A percentile compares a stretch with the other conserved stretches of the same genome.
phyloP scores from a whole-genome alignment of 805 yeast species.

The Sugiyamaella boreocaroliniensis region DNA sequence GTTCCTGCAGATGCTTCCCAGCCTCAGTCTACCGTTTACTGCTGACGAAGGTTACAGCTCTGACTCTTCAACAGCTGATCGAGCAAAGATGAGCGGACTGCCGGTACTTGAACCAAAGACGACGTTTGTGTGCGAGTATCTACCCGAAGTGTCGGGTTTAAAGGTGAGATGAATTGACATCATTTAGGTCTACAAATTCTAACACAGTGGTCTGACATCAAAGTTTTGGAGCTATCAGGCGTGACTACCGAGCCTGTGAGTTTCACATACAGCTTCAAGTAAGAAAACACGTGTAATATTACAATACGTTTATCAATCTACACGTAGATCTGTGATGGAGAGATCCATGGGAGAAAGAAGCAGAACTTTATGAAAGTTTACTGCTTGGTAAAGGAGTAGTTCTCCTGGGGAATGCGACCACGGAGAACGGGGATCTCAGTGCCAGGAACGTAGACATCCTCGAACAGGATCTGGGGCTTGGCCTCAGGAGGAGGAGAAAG shows the following conservation, averaged over 20 bases:
- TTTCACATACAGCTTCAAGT: background rate
- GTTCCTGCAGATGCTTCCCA: background rate
- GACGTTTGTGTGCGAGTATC: background rate
- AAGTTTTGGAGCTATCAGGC: background rate
- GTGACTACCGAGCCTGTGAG: background rate
- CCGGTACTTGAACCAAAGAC: background rate
- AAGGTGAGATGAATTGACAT: background rate
- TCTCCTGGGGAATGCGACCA: slow-evolving; percentile 94
- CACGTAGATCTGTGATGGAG: too few relatives aligned
- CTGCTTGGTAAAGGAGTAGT: slow-evolving; percentile 63
- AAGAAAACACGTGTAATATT: too few relatives aligned
- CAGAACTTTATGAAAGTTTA: background rate
- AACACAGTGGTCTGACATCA: background rate
- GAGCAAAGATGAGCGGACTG: background rate
- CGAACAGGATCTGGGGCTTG: slow-evolving; percentile 86
- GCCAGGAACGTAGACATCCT: slow-evolving; percentile 94
- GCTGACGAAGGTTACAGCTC: background rate
- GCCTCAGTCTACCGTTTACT: background rate
- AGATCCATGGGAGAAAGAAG: too few relatives aligned
- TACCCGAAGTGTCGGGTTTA: background rate
- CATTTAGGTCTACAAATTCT: background rate
- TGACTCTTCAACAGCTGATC: background rate
- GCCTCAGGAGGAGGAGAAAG: slow-evolving; percentile 94
- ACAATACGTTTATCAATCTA: too few relatives aligned
- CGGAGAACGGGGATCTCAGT: slow-evolving; percentile 86